phyloP scores from a whole-genome alignment of 257 asterid genomes.

The Leptodermis oblonga region DNA sequence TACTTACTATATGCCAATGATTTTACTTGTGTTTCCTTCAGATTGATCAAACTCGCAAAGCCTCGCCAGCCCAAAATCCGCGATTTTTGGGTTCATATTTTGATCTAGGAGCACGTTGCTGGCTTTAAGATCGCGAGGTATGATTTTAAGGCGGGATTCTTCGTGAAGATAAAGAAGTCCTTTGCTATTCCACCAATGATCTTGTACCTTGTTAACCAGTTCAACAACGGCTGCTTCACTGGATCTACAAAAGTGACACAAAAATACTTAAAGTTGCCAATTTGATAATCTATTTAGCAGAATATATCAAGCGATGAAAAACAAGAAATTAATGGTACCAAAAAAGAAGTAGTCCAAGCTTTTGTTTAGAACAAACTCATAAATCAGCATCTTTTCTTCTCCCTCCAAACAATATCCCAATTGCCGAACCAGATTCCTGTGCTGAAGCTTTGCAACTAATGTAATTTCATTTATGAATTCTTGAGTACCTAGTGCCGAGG shows the following conservation, averaged over 20 bases:
- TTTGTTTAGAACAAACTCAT: constrained; percentile 24
- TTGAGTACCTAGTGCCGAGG: constrained; percentile 21
- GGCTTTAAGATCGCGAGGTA: constrained; percentile 29
- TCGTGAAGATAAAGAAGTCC: constrained; percentile 33
- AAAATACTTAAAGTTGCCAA: not conserved
- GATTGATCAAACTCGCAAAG: constrained; percentile 14
- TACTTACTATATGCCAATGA: constrained; percentile 25
- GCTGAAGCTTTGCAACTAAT: constrained; percentile 28
- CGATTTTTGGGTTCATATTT: constrained; percentile 26
- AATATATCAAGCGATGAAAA: too few relatives aligned
- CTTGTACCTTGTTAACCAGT: constrained; percentile 26
- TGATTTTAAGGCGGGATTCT: constrained; percentile 23
- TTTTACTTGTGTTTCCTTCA: constrained; percentile 15
- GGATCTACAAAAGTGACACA: constrained; percentile 5
- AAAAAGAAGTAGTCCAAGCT: constrained; percentile 26
- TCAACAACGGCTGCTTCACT: constrained; percentile 6
- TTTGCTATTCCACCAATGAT: constrained; percentile 23
- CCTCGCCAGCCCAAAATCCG: constrained; percentile 29
- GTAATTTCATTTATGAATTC: constrained; percentile 26
- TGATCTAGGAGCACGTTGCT: constrained; percentile 22
- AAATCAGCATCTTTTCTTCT: constrained; percentile 28
- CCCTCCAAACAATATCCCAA: constrained; percentile 25
- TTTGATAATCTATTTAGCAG: not conserved
- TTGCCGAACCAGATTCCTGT: constrained; percentile 21
- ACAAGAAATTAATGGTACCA: constrained; percentile 11